Percentiles rank a stretch among this genome's conserved stretches.
These are phyloP conservation scores for Lagenidium sp. DNA, from an alignment of 352 stramenopile species.

Conservation along the genomic window DNA sequence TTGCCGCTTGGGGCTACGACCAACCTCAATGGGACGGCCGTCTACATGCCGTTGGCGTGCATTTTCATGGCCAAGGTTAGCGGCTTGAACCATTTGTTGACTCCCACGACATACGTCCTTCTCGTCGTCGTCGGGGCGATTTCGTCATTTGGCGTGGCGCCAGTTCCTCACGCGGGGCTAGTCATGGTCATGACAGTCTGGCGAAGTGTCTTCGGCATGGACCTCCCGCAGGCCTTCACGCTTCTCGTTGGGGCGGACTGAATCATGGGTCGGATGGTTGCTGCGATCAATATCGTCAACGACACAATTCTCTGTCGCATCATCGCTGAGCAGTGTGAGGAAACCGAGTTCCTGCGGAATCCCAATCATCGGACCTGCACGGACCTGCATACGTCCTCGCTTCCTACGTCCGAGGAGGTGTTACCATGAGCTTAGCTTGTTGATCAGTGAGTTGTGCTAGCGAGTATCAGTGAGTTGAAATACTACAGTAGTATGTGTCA, in stretches of 20 bases:
- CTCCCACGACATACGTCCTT: slow-evolving; percentile 42
- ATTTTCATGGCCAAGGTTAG: slow-evolving; percentile 68
- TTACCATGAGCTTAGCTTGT: too few relatives aligned
- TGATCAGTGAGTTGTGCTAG: too few relatives aligned
- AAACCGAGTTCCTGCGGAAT: slow-evolving; percentile 18
- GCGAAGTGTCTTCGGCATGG: slow-evolving; percentile 48
- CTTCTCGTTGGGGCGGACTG: slow-evolving; percentile 64
- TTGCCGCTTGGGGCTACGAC: slow-evolving; percentile 56
- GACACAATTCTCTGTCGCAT: slow-evolving; percentile 73
- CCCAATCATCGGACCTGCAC: too few relatives aligned
- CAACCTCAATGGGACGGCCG: slow-evolving; percentile 65
- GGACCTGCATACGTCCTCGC: too few relatives aligned
- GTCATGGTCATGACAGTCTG: slow-evolving; percentile 79
- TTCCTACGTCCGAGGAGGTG: too few relatives aligned
- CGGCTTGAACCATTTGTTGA: slow-evolving; percentile 41
- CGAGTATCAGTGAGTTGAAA: too few relatives aligned
- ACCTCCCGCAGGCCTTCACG: slow-evolving; percentile 51
- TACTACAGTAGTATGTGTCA: too few relatives aligned
- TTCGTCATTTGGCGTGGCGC: slow-evolving; percentile 56
- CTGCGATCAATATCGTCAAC: slow-evolving; percentile 77
- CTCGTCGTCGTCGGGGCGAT: slow-evolving; percentile 61
- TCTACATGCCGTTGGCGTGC: slow-evolving; percentile 66
- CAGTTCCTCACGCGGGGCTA: slow-evolving; percentile 60
- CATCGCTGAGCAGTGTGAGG: slow-evolving; percentile 63
- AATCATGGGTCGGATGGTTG: slow-evolving; percentile 61